Conservation (phyloP, 441 rosid species). For the Pelargonium cotyledonis region DNA sequence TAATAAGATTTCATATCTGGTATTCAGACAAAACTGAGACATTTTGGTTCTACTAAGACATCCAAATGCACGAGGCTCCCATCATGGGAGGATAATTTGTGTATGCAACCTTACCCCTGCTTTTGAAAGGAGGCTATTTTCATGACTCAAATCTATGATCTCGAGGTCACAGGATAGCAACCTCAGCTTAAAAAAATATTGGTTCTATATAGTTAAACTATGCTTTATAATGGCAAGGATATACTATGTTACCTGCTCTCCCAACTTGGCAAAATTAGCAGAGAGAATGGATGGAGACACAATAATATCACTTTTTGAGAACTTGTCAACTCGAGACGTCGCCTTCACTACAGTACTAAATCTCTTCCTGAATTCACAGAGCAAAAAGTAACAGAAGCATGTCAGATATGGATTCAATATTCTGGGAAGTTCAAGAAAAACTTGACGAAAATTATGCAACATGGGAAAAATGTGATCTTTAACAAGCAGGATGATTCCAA, state of each 20-base stretch:
- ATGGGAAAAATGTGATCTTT: background rate
- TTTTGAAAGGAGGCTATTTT: too few relatives aligned
- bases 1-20: background rate
- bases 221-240: slow-evolving; percentile 2
- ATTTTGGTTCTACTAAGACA: background rate
- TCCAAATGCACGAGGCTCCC: too few relatives aligned
- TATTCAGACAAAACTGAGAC: background rate
- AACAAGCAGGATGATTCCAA: background rate
- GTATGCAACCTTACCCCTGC: too few relatives aligned
- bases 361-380: slow-evolving; percentile 43
- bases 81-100: too few relatives aligned
- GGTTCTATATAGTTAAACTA: background rate
- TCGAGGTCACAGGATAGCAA: too few relatives aligned
- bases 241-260: slow-evolving; percentile 60
- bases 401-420: slow-evolving; percentile 14
- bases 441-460: background rate
- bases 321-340: slow-evolving; percentile 74
- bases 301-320: slow-evolving; percentile 77
- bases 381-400: slow-evolving; percentile 15
- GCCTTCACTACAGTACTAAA: slow-evolving; percentile 56
- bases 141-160: too few relatives aligned
- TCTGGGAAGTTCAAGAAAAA: background rate
- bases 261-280: slow-evolving; percentile 82
- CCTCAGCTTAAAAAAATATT: background rate
- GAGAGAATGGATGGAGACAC: slow-evolving; percentile 92